Base-by-base conservation (phyloP, 441 rosid species). In the Adansonia madagascariensis region DNA sequence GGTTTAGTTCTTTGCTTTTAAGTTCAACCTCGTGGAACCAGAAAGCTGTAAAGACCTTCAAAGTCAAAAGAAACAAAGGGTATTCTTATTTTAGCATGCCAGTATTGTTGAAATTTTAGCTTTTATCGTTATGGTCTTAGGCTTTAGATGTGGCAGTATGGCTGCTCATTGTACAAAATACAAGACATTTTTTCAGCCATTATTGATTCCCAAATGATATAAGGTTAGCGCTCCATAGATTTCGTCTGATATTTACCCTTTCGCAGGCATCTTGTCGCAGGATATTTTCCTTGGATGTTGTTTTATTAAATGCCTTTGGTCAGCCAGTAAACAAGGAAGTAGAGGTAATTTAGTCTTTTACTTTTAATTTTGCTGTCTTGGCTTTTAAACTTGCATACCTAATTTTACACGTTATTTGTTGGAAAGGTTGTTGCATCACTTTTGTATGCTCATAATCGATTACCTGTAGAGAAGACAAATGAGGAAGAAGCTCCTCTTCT, bases 401-500 rank as follows among this genome's bases (percentile, higher is more conserved):
- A 78, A 35, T n/a, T 62, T 82, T 55, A 61, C 9, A 7, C 27
- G 60, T 60, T 77, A 15, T 43, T 80, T 77, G 69, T 56, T 46
- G 82, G 61, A 20, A 61, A 90, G 94, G 87, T 91, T 80, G 74
- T 82, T 80, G 93, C 95, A 76, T 85, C 93, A 67, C 91, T 92
- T 47, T 24, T 89, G 66, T 91, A 92, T 82, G 92, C 91, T 44
- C 89, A 92, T 77, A 87, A 80, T 56, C 80, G 82, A 73, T 80
- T 80, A 27, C 88, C 86, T 17, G 92, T 92, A 57, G 92, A 91
- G 91, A 87, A 88, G 82, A 81, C 89, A 72, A 82, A 57, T 73
- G 91, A 92, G 76, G 87, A 78, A 60, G 94, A 92, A 79, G 84
- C 90, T 78, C 92, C 95, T 1, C 93, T 92, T 74, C 78, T 92